Conservation (phyloP, 1,284 basidiomycete genomes). For the Trametes hirsuta region DNA sequence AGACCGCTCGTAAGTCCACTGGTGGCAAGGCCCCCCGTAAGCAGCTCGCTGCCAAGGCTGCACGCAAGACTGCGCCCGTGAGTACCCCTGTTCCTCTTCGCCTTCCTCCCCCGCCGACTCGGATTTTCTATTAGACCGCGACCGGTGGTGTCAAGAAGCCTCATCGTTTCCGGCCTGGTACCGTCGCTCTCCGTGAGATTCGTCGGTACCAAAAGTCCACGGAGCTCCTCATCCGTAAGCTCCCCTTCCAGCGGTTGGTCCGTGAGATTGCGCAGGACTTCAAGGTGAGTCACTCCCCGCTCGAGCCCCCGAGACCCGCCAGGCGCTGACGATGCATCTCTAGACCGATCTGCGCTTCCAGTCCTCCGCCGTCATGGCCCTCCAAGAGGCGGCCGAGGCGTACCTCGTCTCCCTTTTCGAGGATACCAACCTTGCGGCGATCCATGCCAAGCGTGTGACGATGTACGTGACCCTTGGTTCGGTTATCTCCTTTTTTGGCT, state of each 20-base stretch:
- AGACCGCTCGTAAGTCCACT: slow-evolving; percentile 87
- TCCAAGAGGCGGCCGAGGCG: slow-evolving; percentile 91
- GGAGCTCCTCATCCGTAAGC: slow-evolving; percentile 90
- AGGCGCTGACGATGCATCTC: slow-evolving; percentile 14
- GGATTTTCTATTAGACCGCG: slow-evolving; percentile 36
- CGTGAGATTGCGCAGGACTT: slow-evolving; percentile 94
- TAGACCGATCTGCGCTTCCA: slow-evolving; percentile 91
- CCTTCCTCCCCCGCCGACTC: neutral
- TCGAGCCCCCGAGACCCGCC: slow-evolving; percentile 9
- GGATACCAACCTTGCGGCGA: slow-evolving; percentile 82
- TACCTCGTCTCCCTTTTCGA: slow-evolving; percentile 92
- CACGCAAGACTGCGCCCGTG: slow-evolving; percentile 64
- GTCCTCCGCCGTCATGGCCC: slow-evolving; percentile 88
- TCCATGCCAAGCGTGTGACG: slow-evolving; percentile 89
- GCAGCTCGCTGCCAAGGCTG: slow-evolving; percentile 86
- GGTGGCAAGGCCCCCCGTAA: slow-evolving; percentile 90
- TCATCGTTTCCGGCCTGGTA: slow-evolving; percentile 96
- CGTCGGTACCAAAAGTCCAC: slow-evolving; percentile 97
- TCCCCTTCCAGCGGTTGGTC: slow-evolving; percentile 92
- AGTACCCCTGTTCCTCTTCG: slow-evolving; percentile 23
- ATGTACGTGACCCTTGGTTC: slow-evolving; percentile 40
- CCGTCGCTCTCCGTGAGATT: slow-evolving; percentile 97
- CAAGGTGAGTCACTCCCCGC: slow-evolving; percentile 63
- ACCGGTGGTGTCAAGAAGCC: slow-evolving; percentile 98
- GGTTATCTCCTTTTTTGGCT: neutral